phyloP scores from a whole-genome alignment of 352 stramenopile species.

The Phytophthora cactorum region DNA sequence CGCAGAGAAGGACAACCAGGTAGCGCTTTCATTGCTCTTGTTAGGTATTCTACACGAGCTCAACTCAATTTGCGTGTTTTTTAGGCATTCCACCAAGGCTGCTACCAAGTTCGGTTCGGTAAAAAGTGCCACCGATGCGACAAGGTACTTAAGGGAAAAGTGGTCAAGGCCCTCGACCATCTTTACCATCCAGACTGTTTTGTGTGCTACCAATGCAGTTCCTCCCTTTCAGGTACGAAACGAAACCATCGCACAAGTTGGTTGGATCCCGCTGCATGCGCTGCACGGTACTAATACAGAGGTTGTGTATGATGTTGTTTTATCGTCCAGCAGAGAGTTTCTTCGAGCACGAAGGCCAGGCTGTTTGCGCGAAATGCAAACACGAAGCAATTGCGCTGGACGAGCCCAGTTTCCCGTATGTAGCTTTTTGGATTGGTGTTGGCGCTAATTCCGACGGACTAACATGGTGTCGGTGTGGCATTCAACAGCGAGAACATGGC shows the following conservation, averaged over 20 bases:
- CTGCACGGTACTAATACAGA: conserved; percentile 28
- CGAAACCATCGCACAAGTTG: not conserved
- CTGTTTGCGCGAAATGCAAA: conserved; percentile 82
- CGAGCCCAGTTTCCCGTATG: conserved; percentile 54
- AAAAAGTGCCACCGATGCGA: conserved; percentile 84
- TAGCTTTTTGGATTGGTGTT: conserved; percentile 13
- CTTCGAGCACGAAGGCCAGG: conserved; percentile 80
- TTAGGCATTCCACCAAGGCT: conserved; percentile 81
- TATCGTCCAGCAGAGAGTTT: conserved; percentile 74
- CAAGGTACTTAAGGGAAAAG: conserved; percentile 84
- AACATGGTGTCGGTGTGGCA: not conserved
- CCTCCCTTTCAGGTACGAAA: conserved; percentile 71
- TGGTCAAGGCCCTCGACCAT: conserved; percentile 84
- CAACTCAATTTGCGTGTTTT: conserved; percentile 8
- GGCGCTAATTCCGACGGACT: not conserved
- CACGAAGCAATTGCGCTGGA: conserved; percentile 68
- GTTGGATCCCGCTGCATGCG: not conserved
- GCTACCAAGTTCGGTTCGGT: conserved; percentile 78
- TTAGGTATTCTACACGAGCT: not conserved
- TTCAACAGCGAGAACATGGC: conserved; percentile 52
- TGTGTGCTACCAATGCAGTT: conserved; percentile 78
- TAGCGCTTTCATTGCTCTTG: conserved; percentile 18
- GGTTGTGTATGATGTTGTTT: conserved; percentile 19
- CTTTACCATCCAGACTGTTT: conserved; percentile 89
- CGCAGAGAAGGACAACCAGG: conserved; percentile 81